Evolutionary conservation across 192 early-diverging fungal genomes (phyloP).

Genomic region (Coemansia sp.): DNA sequence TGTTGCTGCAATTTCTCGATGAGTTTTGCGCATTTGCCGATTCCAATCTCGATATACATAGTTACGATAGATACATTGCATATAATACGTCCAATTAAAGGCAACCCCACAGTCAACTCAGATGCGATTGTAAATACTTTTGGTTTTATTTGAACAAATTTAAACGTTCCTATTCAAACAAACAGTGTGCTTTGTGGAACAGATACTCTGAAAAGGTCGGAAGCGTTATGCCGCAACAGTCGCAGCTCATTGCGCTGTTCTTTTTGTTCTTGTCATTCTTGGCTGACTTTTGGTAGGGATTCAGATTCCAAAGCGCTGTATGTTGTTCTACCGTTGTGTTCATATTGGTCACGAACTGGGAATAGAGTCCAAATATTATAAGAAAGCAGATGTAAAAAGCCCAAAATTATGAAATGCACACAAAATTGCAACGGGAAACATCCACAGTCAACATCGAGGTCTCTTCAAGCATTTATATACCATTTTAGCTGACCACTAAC

Average conservation of each 20-base stretch:
- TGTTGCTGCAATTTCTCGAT: constrained; percentile 13
- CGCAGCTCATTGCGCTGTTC: constrained; percentile 3
- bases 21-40: constrained; percentile 34
- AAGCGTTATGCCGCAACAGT: constrained; percentile 7
- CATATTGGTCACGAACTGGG: background rate
- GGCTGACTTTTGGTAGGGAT: background rate
- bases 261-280: background rate
- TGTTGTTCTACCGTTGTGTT: background rate
- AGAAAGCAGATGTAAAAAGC: too few relatives aligned
- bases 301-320: background rate
- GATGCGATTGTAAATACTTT: background rate
- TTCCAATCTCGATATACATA: constrained; percentile 27
- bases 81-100: constrained; percentile 18
- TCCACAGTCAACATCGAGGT: too few relatives aligned
- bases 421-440: too few relatives aligned
- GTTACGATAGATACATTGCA: constrained; percentile 30
- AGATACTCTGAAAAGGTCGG: constrained; percentile 9
- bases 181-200: constrained; percentile 13
- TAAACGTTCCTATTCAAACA: background rate
- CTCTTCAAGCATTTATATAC: too few relatives aligned
- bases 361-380: background rate
- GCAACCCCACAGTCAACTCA: background rate
- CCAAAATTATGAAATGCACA: too few relatives aligned
- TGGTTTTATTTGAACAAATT: background rate
- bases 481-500: too few relatives aligned